Base-by-base conservation (phyloP, 176 grass and related monocot species). In the Eleusine coracana region DNA sequence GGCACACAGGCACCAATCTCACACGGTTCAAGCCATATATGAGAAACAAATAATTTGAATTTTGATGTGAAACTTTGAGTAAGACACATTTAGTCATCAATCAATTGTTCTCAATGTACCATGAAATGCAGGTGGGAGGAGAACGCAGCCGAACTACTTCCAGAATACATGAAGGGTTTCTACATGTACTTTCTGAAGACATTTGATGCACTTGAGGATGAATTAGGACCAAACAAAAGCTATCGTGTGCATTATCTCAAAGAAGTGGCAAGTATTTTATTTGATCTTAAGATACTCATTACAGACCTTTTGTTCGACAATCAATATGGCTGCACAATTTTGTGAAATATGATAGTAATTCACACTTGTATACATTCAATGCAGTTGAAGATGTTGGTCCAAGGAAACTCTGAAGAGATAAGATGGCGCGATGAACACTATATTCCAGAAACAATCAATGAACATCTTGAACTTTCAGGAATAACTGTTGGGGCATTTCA, bases 381-480 rank as follows among this genome's bases (percentile, higher is more conserved):
- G 65, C 39, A 85, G 83, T 18, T 85, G 13, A 85, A 85, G 50
- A 12, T 27, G 13, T 62, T 70, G 17, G 51, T 85, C 29, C 39
- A 6, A 16, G 65, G 3, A 77, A 4, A 6, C 25, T 69, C 10
- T 48, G 5, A 84, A 3, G 82, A 84, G 51, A 36, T 84, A 70
- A 84, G 68, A 59, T 84, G 82, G 73, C 73, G 73, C 9, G 51
- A 86, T 58, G 70, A 74, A 48, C 27, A 59, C 7, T 68, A 49
- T 37, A 2, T 75, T 17, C 85, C 85, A 5, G 27, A 84, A 81
- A 86, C 85, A 59, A 46, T 86, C 3, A 27, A 38, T 0, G 85
- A 86, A 68, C 85, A 86, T 23, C 52, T 86, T 13, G 51, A 86
- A 68, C 4, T 75, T 25, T 86, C 85, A 39, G 25, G 49, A 66